Base-by-base conservation (phyloP, 768 basidiomycete species). In the Mrakia blollopis region DNA sequence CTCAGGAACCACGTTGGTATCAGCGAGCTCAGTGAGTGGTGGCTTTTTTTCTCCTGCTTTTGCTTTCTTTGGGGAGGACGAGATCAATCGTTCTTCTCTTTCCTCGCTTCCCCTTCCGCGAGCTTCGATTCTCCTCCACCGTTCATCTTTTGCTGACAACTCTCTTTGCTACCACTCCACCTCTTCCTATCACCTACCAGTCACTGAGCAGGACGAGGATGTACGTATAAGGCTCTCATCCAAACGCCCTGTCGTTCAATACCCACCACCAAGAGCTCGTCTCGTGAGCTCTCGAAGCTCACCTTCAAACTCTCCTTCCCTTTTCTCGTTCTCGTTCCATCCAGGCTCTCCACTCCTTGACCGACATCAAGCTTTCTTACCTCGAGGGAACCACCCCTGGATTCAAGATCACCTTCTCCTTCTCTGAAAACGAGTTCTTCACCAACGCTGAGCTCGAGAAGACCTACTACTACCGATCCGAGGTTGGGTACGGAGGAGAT, bases 401-500 rank as follows among this genome's bases (percentile, higher is more conserved):
- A 35, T 98, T 94, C 90, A 92, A 90, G 85, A 87, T 98, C 80
- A 83, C 86, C 77, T 98, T 98, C 85, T 80, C 87, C 80, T 98
- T 98, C 84, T 82, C 84, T 71, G 41, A n/a, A 65, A 95, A 97
- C 84, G 92, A 92, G 50, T 98, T 85, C 87, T 98, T 98, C 81
- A 89, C 90, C 81, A 92, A 98, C 83, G 85, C 87, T 30, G 83
- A 89, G 69, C 87, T 98, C 80, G 89, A 89, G 80, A 98, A 98
- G 88, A 95, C 93, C 11, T 98, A 98, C 82, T 86, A 92, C 80
- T 98, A 98, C 84, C 83, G 85, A 80, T 89, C 92, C 79, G 91
- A 95, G 83, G 90, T 95, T 60, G 92, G 92, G n/a, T 97, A 97
- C 84, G 88, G 90, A 65, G 96, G 96, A 81, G 96, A 98, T 86